Evolutionary conservation across 1,284 basidiomycete species (phyloP), one percentile per base, ranked within the genome.

Genomic region (Chondrostereum purpureum): DNA sequence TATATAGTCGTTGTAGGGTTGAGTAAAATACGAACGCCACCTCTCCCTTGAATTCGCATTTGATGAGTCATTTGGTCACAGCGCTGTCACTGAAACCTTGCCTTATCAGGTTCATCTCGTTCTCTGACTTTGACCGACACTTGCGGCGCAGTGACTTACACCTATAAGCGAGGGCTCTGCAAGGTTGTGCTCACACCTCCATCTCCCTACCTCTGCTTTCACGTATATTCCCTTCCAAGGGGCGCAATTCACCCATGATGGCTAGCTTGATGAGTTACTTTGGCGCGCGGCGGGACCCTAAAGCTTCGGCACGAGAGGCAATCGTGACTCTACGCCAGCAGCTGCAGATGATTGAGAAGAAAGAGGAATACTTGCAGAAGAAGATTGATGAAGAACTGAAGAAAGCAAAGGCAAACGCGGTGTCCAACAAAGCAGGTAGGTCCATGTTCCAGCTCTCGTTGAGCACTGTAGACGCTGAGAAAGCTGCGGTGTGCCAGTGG

Each of bases 281-380:
- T 61, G 80, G 80, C 18, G 82, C 81, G 38, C 75, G 80, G 55
- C 81, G 81, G 61, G 88, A 93, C 62, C 72, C 86, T 23, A 88
- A 88, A 63, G 79, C 84, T 64, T 72, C 79, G 24, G 83, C 90
- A 24, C 77, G 90, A 56, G 88, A 92, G 61, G 88, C 92, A 39
- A 95, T 95, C 62, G 87, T 95, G 49, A 75, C 70, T 23, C 73
- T 95, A 55, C 78, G 92, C 57, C 83, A 92, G 66, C 88, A 93
- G 62, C 76, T 94, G 51, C 81, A 94, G 66, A 88, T 97, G 83
- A 84, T 99, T 55, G 93, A 98, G 78, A 99, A 98, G 90, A 97
- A 97, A 75, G 96, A 99, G 72, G 94, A 98, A 67, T 77, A 91
- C 67, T 72, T 98, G 53, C 85, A 89, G 74, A 93, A 91, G 78